A percentile compares a stretch with the other conserved stretches of the same genome.
Conservation (phyloP, 2,329 filamentous ascomycete genomes). For the Alternaria atra region DNA sequence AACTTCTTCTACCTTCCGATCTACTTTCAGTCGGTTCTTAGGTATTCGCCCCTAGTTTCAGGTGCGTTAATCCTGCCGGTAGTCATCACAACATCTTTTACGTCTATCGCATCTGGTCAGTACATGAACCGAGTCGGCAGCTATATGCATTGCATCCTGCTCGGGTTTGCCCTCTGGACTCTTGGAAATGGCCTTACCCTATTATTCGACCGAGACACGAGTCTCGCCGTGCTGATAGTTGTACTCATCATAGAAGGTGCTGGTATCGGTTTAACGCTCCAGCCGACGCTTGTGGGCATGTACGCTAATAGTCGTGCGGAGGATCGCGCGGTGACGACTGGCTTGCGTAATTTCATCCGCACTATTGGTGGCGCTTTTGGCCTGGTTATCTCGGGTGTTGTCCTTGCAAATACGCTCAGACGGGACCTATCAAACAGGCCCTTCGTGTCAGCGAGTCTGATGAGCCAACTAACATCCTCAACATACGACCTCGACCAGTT, state of each 20-base stretch:
- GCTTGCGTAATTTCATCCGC: constrained; percentile 69
- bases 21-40: constrained; percentile 67
- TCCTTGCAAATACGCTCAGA: constrained; percentile 30
- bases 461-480: constrained; percentile 31
- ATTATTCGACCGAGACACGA: constrained; percentile 57
- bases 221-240: constrained; percentile 59
- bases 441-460: constrained; percentile 20
- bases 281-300: constrained; percentile 64
- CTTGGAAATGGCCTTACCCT: constrained; percentile 64
- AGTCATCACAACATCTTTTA: constrained; percentile 26
- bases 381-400: constrained; percentile 57
- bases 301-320: constrained; percentile 61
- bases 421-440: constrained; percentile 12
- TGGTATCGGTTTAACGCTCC: constrained; percentile 61
- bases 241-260: constrained; percentile 60
- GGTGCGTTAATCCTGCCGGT: constrained; percentile 61
- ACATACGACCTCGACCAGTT: constrained; percentile 27
- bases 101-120: constrained; percentile 29
- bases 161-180: constrained; percentile 58
- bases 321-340: constrained; percentile 69
- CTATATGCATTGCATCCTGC: constrained; percentile 30
- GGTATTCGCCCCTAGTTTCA: constrained; percentile 58
- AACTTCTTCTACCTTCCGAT: constrained; percentile 69
- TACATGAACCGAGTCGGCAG: constrained; percentile 31
- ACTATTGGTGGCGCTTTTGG: constrained; percentile 68